phyloP scores from a whole-genome alignment of 1,284 basidiomycete species.

The Phlebopus sp. region DNA sequence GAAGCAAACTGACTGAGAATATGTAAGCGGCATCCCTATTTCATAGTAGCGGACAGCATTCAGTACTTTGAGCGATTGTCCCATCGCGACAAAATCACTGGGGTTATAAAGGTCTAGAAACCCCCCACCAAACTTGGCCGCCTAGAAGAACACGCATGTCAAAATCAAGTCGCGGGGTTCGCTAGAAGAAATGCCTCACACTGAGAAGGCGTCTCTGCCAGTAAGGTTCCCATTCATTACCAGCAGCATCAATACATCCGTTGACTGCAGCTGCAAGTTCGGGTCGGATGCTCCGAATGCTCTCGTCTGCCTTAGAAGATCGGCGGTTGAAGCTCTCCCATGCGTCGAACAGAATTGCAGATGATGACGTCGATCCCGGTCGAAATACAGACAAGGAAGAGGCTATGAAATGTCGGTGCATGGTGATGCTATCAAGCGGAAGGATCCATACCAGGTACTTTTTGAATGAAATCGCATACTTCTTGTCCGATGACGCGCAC shows the following conservation, averaged over 20 bases:
- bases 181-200: constrained; percentile 43
- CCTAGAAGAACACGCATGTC: constrained; percentile 44
- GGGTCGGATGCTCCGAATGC: constrained; percentile 82
- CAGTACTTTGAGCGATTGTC: constrained; percentile 89
- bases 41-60: constrained; percentile 91
- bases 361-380: constrained; percentile 89
- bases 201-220: constrained; percentile 89
- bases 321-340: constrained; percentile 84
- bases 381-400: constrained; percentile 82
- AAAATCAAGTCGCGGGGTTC: not conserved
- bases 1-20: constrained; percentile 66
- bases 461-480: constrained; percentile 87
- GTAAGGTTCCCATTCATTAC: constrained; percentile 84
- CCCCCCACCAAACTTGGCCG: constrained; percentile 92
- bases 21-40: constrained; percentile 91
- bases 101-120: constrained; percentile 94
- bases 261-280: constrained; percentile 89
- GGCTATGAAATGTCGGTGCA: constrained; percentile 38
- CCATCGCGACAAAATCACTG: constrained; percentile 87
- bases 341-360: constrained; percentile 91
- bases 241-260: constrained; percentile 91
- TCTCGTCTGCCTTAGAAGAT: constrained; percentile 91
- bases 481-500: constrained; percentile 79
- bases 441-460: constrained; percentile 73
- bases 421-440: not conserved